phyloP scores from a whole-genome alignment of 2,329 filamentous ascomycete genomes.

The Fusarium tuaranense region DNA sequence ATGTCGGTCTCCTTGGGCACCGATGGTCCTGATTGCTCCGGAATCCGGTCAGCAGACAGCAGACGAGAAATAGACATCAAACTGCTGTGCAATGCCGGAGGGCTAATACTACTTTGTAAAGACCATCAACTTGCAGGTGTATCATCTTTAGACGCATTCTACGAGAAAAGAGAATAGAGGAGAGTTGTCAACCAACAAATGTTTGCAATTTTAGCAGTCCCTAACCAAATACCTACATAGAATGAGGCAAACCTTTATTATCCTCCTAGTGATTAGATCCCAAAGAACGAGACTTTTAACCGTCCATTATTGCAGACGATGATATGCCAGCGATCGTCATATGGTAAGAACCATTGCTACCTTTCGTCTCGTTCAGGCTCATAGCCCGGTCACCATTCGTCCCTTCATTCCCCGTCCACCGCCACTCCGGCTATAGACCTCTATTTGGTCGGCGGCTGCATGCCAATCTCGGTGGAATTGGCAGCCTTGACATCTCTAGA shows the following conservation, averaged over 20 bases:
- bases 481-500: conserved; percentile 6
- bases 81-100: background rate
- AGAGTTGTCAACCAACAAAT: background rate
- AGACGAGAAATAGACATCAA: background rate
- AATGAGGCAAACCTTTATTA: background rate
- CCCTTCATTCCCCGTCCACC: background rate
- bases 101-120: background rate
- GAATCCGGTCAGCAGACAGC: background rate
- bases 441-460: background rate
- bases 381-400: background rate
- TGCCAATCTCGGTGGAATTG: conserved; percentile 9
- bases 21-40: background rate
- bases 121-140: too few species aligned
- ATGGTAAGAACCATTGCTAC: background rate
- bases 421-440: background rate
- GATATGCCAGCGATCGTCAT: background rate
- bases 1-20: background rate
- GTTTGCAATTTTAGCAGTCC: background rate
- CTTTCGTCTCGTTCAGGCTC: background rate
- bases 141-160: too few species aligned
- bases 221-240: background rate
- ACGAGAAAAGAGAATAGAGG: background rate
- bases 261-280: background rate
- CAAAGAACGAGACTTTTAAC: background rate
- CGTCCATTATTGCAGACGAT: background rate